These are phyloP conservation scores for Ophiostoma pallidulum DNA, from an alignment of 2,329 filamentous ascomycete genomes.

Conservation along the genomic window DNA sequence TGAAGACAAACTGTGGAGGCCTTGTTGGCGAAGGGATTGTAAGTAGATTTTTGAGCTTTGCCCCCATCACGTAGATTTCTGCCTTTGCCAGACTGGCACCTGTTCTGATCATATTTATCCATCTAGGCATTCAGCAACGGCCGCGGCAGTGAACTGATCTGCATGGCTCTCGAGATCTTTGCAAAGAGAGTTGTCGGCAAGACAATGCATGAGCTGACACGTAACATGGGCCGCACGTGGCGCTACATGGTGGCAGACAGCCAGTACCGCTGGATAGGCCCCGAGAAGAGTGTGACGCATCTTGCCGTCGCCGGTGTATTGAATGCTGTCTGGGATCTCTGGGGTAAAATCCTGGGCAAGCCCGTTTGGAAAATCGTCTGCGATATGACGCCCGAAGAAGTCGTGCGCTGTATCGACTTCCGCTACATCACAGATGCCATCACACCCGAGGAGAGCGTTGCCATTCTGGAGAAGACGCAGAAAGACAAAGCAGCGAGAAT, in stretches of 20 bases:
- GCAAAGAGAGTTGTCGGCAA: conserved; percentile 66
- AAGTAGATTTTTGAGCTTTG: too few species aligned
- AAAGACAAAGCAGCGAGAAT: conserved; percentile 61
- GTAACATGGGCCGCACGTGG: conserved; percentile 83
- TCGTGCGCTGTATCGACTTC: conserved; percentile 85
- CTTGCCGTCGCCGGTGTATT: conserved; percentile 84
- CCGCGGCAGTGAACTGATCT: conserved; percentile 87
- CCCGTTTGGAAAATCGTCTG: conserved; percentile 85
- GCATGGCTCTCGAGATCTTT: conserved; percentile 69
- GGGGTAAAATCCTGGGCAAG: conserved; percentile 78
- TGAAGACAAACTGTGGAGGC: conserved; percentile 61
- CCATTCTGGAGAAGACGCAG: conserved; percentile 57
- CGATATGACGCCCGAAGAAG: conserved; percentile 81
- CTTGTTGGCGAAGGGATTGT: conserved; percentile 71
- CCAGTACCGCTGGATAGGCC: conserved; percentile 87
- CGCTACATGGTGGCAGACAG: conserved; percentile 83
- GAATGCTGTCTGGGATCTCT: conserved; percentile 92
- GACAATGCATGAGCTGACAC: conserved; percentile 66
- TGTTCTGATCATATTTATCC: not conserved
- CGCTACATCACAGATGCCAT: conserved; percentile 91
- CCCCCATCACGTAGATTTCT: too few species aligned
- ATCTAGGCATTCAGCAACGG: conserved; percentile 69
- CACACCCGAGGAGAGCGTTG: conserved; percentile 72
- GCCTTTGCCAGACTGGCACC: too few species aligned
- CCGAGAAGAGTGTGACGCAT: conserved; percentile 89